Evolutionary conservation across 2,329 filamentous ascomycete genomes (phyloP), one percentile per base, ranked within the genome.

Genomic region (Pseudogymnoascus sp.): DNA sequence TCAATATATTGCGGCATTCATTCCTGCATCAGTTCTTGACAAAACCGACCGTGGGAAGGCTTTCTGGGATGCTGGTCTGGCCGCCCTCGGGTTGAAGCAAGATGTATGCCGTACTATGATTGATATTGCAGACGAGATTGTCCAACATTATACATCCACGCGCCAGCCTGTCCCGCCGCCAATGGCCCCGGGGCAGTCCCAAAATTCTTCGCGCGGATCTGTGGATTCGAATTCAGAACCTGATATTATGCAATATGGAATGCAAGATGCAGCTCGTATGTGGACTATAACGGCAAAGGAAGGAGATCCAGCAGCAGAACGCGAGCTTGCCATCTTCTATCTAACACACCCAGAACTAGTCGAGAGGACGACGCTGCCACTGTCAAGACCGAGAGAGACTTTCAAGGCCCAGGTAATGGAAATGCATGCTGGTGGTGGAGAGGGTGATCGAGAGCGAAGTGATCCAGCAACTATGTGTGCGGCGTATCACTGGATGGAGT

Each of bases 401-500:
- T 98, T 98, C 79, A 95, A 93, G 77, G 89, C 90, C 69, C 85
- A 92, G 64, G 86, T 95, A 70, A 91, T 96, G 82, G 90, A 89
- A 65, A 84, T 84, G 72, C 86, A 85, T 68, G 81, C 82, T 11
- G 78, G 80, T 5, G 68, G 75, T 37, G 69, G 76, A 65, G 83
- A 83, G 43, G 79, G 83, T 62, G 85, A 89, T 70, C 80, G 82
- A 14, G 76, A 80, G 63, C 81, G 91, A 69, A 92, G 88, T 65
- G 92, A 97, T 74, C 90, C 91, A 1, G 89, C 89, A 63, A 86
- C 92, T 45, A 95, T 98, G 90, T 97, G 93, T 71, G 85, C 96
- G 64, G 93, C 93, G 8, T 87, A 96, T 76, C 93, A 98, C 79
- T 98, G 93, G 93, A 97, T 98, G 92, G 91, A 93, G 78, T 81